phyloP scores from a whole-genome alignment of 2,329 filamentous ascomycete species.

The Aspergillus melleus region DNA sequence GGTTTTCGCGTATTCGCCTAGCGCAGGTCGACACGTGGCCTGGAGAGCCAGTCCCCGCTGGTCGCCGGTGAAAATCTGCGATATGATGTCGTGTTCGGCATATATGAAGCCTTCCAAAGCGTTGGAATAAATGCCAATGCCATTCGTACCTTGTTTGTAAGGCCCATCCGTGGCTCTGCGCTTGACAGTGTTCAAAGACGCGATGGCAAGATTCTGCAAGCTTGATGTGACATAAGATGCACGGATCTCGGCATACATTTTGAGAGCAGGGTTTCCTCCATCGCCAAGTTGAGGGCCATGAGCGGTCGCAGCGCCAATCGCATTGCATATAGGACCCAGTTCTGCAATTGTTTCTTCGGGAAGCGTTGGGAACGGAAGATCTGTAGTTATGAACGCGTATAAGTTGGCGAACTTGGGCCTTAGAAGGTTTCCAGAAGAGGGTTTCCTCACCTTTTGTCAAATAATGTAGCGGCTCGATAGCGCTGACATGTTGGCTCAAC shows the following conservation, averaged over 20 bases:
- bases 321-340: conserved; percentile 75
- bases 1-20: conserved; percentile 82
- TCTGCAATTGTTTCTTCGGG: conserved; percentile 73
- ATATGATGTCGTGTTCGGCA: conserved; percentile 88
- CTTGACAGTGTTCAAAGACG: conserved; percentile 79
- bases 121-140: conserved; percentile 83
- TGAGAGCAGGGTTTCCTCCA: conserved; percentile 70
- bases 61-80: conserved; percentile 78
- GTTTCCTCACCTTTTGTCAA: conserved; percentile 72
- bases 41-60: conserved; percentile 81
- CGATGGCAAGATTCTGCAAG: conserved; percentile 81
- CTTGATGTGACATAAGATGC: conserved; percentile 82
- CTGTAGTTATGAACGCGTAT: conserved; percentile 30
- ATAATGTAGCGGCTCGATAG: conserved; percentile 86
- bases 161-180: conserved; percentile 74
- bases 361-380: conserved; percentile 75
- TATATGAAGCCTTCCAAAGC: conserved; percentile 84
- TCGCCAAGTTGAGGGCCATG: conserved; percentile 51
- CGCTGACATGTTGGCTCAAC: conserved; percentile 73
- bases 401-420: not conserved
- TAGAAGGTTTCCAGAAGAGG: too few species aligned
- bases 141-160: conserved; percentile 86
- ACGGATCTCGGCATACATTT: conserved; percentile 81
- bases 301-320: conserved; percentile 64
- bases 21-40: conserved; percentile 72